Conservation (phyloP, 2,329 filamentous ascomycete species). For the Exophiala xenobiotica region DNA sequence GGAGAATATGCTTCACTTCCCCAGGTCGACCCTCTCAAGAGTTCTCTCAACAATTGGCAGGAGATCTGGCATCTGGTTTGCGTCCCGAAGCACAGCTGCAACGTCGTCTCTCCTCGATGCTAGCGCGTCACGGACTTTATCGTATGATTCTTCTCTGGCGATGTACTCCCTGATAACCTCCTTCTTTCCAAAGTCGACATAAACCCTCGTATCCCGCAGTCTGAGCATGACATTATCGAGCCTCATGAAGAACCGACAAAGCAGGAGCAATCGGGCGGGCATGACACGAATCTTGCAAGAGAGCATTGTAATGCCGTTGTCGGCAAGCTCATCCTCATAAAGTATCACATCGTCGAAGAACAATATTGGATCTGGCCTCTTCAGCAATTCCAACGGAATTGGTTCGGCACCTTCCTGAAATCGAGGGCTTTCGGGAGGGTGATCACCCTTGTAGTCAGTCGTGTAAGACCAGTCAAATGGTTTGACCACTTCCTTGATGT, state of each 20-base stretch:
- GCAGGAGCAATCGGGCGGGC: slow-evolving; percentile 79
- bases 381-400: slow-evolving; percentile 84
- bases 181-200: slow-evolving; percentile 78
- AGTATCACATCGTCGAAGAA: slow-evolving; percentile 97
- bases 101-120: slow-evolving; percentile 67
- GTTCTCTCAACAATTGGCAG: slow-evolving; percentile 69
- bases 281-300: slow-evolving; percentile 93
- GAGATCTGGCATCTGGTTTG: slow-evolving; percentile 69
- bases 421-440: slow-evolving; percentile 38
- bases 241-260: slow-evolving; percentile 86
- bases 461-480: slow-evolving; percentile 99
- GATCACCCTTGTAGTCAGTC: slow-evolving; percentile 77
- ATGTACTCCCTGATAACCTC: slow-evolving; percentile 87
- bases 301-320: slow-evolving; percentile 90
- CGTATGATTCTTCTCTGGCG: slow-evolving; percentile 79
- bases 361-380: slow-evolving; percentile 85
- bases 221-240: slow-evolving; percentile 86
- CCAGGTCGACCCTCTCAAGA: slow-evolving; percentile 55
- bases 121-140: slow-evolving; percentile 68
- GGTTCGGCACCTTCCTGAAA: slow-evolving; percentile 47
- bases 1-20: slow-evolving; percentile 17
- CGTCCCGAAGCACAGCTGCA: slow-evolving; percentile 73
- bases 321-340: slow-evolving; percentile 96
- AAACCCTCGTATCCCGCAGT: slow-evolving; percentile 85
- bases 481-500: slow-evolving; percentile 90